A percentile compares a stretch with the other conserved stretches of the same genome.
phyloP scores from a whole-genome alignment of 345 rosid species.

The Mangifera indica region DNA sequence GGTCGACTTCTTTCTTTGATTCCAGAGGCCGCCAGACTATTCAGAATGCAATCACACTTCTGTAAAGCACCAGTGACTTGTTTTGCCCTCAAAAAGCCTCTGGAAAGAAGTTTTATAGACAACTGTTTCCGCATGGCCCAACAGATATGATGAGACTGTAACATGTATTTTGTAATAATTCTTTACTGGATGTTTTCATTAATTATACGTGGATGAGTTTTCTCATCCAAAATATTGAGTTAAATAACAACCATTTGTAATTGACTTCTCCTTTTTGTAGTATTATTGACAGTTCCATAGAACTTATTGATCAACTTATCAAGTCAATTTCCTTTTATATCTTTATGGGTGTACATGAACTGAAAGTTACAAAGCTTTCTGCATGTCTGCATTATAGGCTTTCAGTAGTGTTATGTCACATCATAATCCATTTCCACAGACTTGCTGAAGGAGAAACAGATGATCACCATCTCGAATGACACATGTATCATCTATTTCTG shows the following conservation, averaged over 20 bases:
- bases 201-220: constrained; percentile 6
- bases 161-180: constrained; percentile 15
- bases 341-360: constrained; percentile 26
- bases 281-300: constrained; percentile 14
- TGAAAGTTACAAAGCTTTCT: constrained; percentile 31
- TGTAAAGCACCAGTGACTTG: not conserved
- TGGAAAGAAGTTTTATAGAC: constrained; percentile 13
- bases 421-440: constrained; percentile 27
- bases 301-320: constrained; percentile 19
- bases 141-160: constrained; percentile 8
- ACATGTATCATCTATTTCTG: constrained; percentile 72
- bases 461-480: constrained; percentile 95
- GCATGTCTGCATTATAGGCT: constrained; percentile 8
- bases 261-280: constrained; percentile 18
- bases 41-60: constrained; percentile 5
- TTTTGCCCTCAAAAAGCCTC: constrained; percentile 9
- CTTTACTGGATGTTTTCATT: constrained; percentile 4
- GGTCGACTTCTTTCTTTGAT: constrained; percentile 13
- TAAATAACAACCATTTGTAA: constrained; percentile 22
- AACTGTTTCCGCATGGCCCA: not conserved
- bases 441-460: constrained; percentile 61
- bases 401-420: constrained; percentile 22
- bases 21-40: constrained; percentile 9
- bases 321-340: constrained; percentile 14
- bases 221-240: constrained; percentile 14